A percentile compares a stretch with the other conserved stretches of the same genome.
Evolutionary conservation across 345 rosid genomes (phyloP).

Genomic region (Linum lewisii): DNA sequence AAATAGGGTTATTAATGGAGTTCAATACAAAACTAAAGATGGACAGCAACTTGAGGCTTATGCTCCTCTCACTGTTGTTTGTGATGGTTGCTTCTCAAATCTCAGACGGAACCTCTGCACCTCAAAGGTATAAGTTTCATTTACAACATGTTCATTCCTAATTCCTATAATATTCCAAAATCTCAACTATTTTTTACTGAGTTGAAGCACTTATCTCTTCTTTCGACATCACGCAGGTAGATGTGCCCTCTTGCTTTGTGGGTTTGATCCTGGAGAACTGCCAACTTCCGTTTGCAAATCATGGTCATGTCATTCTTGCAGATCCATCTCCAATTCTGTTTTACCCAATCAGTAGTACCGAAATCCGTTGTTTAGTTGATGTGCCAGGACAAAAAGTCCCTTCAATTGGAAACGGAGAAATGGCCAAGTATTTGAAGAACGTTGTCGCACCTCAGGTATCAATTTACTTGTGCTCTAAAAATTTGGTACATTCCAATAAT

Average conservation of each 20-base stretch:
- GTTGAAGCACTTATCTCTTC: background rate
- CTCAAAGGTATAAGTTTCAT: background rate
- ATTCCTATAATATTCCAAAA: background rate
- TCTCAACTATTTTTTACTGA: background rate
- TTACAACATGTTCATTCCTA: background rate
- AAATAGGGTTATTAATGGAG: slow-evolving; percentile 2
- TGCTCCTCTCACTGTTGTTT: slow-evolving; percentile 3
- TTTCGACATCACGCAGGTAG: background rate
- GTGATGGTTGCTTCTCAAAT: slow-evolving; percentile 8
- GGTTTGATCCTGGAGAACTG: slow-evolving; percentile 7
- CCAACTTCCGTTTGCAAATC: background rate
- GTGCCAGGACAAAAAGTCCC: slow-evolving; percentile 5
- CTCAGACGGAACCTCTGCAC: slow-evolving; percentile 1
- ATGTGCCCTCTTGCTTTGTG: slow-evolving; percentile 8
- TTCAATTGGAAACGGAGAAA: slow-evolving; percentile 8
- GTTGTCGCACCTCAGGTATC: slow-evolving; percentile 3
- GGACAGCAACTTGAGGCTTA: slow-evolving; percentile 1
- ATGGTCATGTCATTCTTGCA: slow-evolving; percentile 6
- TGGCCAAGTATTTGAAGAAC: slow-evolving; percentile 6
- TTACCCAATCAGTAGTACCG: slow-evolving; percentile 5
- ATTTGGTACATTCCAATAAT: background rate
- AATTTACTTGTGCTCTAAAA: background rate
- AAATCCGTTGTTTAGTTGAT: slow-evolving; percentile 6
- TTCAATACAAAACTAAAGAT: slow-evolving; percentile 7
- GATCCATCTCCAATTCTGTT: slow-evolving; percentile 7